Evolutionary conservation across 2,329 filamentous ascomycete genomes (phyloP).

Genomic region (Aspergillus ochraceus): DNA sequence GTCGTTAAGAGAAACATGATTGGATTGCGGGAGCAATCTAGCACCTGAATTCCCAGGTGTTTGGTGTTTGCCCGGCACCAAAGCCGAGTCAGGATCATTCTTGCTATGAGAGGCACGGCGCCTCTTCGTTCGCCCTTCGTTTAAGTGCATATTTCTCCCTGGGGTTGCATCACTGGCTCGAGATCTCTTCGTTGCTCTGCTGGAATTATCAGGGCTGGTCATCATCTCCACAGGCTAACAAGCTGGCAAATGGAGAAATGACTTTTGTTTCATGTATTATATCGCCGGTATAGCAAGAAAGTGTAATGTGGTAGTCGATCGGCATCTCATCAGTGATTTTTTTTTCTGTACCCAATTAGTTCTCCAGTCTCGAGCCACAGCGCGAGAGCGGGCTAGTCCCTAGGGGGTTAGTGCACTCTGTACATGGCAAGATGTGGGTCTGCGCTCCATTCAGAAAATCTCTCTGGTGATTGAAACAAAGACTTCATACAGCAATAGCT

Average conservation of each 20-base stretch:
- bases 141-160: conserved; percentile 20
- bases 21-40: background rate
- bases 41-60: background rate
- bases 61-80: background rate
- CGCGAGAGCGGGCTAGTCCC: background rate
- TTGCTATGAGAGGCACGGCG: conserved; percentile 29
- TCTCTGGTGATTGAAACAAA: background rate
- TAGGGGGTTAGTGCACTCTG: background rate
- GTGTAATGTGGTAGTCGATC: background rate
- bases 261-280: background rate
- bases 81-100: conserved; percentile 21
- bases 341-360: background rate
- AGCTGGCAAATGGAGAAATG: background rate
- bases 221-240: conserved; percentile 6
- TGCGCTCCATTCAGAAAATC: background rate
- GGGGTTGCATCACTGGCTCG: conserved; percentile 28
- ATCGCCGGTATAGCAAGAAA: background rate
- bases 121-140: conserved; percentile 31
- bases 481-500: background rate
- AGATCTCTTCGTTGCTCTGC: conserved; percentile 31
- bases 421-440: background rate
- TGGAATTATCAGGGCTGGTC: conserved; percentile 16
- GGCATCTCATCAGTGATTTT: background rate
- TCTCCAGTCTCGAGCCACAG: background rate
- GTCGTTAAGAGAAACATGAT: conserved; percentile 10